A percentile compares a stretch with the other conserved stretches of the same genome.
phyloP scores from a whole-genome alignment of 2,329 filamentous ascomycete species.

The Ceratocystis alfenasii region DNA sequence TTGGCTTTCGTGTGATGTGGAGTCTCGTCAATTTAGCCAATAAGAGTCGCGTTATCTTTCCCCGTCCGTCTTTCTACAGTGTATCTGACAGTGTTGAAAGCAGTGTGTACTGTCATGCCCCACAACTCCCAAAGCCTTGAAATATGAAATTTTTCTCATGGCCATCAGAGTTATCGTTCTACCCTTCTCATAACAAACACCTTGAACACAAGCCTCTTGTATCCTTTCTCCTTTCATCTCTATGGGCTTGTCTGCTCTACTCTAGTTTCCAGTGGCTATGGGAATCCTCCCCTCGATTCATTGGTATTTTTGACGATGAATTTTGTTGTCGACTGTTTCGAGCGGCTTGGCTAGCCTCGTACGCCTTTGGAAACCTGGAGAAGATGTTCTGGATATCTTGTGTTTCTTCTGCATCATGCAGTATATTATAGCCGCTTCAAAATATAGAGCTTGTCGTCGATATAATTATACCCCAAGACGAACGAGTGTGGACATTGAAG shows the following conservation, averaged over 20 bases:
- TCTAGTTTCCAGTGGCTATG: background rate
- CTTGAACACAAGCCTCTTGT: background rate
- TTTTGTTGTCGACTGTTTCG: background rate
- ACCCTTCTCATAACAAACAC: background rate
- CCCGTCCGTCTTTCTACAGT: background rate
- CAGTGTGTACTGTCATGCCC: background rate
- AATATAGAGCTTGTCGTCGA: constrained; percentile 23
- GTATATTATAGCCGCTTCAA: constrained; percentile 17
- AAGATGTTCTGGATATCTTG: background rate
- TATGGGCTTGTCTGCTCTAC: background rate
- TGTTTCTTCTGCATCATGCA: background rate
- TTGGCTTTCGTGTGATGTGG: no score
- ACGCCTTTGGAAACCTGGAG: no score
- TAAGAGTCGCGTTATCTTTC: background rate
- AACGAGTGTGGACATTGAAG: constrained; percentile 60
- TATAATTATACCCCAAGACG: constrained; percentile 28
- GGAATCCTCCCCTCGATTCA: background rate
- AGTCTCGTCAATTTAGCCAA: no score
- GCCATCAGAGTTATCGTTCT: background rate
- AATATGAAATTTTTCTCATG: background rate
- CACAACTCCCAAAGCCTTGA: background rate
- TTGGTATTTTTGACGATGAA: background rate
- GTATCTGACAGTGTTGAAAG: background rate
- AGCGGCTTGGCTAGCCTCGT: no score
- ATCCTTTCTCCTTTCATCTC: background rate